These are phyloP conservation scores for Aspergillus awamori DNA, from an alignment of 2,329 filamentous ascomycete species.

Conservation along the genomic window DNA sequence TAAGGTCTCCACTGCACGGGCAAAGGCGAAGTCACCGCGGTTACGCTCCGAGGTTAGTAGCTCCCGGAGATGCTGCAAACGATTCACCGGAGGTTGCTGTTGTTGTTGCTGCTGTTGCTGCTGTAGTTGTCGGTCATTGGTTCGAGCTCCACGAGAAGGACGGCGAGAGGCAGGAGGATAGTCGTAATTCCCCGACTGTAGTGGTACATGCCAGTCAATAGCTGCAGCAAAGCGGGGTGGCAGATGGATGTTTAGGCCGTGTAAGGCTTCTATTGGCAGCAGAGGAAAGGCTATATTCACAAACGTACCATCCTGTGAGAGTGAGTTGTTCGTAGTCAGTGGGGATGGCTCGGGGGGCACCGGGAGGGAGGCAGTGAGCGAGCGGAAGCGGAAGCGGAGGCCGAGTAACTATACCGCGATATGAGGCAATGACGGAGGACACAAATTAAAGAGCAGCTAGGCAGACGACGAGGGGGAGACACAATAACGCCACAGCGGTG, in stretches of 20 bases:
- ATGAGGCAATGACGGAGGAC: background rate
- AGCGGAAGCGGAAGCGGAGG: slow-evolving; percentile 13
- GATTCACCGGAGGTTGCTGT: slow-evolving; percentile 26
- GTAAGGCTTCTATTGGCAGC: background rate
- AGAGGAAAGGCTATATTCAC: background rate
- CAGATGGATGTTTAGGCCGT: background rate
- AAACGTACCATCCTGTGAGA: slow-evolving; percentile 25
- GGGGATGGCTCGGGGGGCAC: background rate
- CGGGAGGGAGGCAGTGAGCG: background rate
- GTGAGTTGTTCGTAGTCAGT: slow-evolving; percentile 10
- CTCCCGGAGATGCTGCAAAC: slow-evolving; percentile 43
- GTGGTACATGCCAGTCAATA: slow-evolving; percentile 24
- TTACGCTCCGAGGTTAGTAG: slow-evolving; percentile 42
- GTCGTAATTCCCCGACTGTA: slow-evolving; percentile 49
- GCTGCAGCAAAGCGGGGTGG: slow-evolving; percentile 10
- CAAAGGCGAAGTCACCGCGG: slow-evolving; percentile 29
- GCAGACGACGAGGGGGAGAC: background rate
- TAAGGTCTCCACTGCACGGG: slow-evolving; percentile 42
- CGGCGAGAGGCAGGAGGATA: slow-evolving; percentile 44
- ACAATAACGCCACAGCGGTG: background rate
- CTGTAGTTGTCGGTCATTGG: slow-evolving; percentile 27
- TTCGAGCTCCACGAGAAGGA: slow-evolving; percentile 26
- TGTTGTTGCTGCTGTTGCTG: background rate
- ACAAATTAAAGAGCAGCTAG: background rate
- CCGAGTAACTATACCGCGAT: slow-evolving; percentile 16